Evolutionary conservation across 2,329 filamentous ascomycete genomes (phyloP).

Genomic region (Pestalotiopsis sp.): DNA sequence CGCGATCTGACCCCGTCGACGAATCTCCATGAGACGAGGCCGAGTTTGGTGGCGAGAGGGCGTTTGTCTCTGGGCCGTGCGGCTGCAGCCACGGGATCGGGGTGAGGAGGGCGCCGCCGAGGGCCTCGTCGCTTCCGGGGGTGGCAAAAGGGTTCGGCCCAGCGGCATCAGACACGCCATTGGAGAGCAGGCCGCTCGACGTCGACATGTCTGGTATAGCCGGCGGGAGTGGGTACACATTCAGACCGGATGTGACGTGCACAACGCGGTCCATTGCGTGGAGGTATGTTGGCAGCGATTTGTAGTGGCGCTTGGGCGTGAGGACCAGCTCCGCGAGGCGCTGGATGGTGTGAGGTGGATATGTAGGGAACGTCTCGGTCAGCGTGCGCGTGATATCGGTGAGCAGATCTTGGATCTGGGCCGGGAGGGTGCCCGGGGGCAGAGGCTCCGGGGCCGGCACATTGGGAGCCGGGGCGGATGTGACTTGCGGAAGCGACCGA

Average conservation of each 20-base stretch:
- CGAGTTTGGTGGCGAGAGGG: slow-evolving; percentile 19
- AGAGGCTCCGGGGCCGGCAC: slow-evolving; percentile 38
- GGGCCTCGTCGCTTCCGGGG: slow-evolving; percentile 81
- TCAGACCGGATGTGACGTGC: slow-evolving; percentile 81
- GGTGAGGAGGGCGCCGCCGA: slow-evolving; percentile 88
- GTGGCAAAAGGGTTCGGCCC: slow-evolving; percentile 38
- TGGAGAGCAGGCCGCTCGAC: slow-evolving; percentile 52
- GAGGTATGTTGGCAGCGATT: slow-evolving; percentile 79
- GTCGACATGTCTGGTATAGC: slow-evolving; percentile 61
- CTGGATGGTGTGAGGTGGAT: slow-evolving; percentile 91
- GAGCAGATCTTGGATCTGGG: slow-evolving; percentile 65
- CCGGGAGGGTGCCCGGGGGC: slow-evolving; percentile 56
- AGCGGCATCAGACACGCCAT: slow-evolving; percentile 60
- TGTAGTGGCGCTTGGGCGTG: slow-evolving; percentile 77
- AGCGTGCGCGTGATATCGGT: slow-evolving; percentile 64
- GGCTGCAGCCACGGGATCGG: slow-evolving; percentile 84
- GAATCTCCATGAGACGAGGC: slow-evolving; percentile 15
- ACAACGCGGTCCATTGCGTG: slow-evolving; percentile 90
- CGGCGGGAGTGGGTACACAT: slow-evolving; percentile 80
- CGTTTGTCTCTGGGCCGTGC: slow-evolving; percentile 26
- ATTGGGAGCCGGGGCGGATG: slow-evolving; percentile 24
- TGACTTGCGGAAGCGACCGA: slow-evolving; percentile 33
- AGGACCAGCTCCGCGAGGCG: slow-evolving; percentile 86
- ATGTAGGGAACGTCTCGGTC: slow-evolving; percentile 65
- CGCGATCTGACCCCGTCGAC: slow-evolving; percentile 25